Evolutionary conservation across 2,329 filamentous ascomycete genomes (phyloP).

Genomic region (Colletotrichum lini): DNA sequence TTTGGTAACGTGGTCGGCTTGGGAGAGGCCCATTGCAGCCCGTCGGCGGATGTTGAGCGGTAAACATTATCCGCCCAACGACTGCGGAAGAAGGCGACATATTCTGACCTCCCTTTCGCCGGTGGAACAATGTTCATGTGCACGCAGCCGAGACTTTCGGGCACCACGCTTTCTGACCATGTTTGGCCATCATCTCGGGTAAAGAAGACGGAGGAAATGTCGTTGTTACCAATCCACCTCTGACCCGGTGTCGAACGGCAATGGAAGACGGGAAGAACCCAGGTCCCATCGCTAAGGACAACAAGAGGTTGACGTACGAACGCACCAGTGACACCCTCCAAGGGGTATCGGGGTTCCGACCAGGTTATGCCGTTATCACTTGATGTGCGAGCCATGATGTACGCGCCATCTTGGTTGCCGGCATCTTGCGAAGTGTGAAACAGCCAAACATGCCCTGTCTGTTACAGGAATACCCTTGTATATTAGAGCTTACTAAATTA

Average conservation of each 20-base stretch:
- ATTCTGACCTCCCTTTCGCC: constrained; percentile 45
- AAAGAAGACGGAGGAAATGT: constrained; percentile 56
- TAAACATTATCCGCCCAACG: constrained; percentile 62
- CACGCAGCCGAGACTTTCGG: constrained; percentile 55
- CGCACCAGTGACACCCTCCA: constrained; percentile 52
- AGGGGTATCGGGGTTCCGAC: constrained; percentile 51
- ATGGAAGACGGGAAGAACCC: constrained; percentile 60
- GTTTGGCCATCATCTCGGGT: constrained; percentile 55
- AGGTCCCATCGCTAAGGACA: constrained; percentile 53
- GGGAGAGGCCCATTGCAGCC: constrained; percentile 56
- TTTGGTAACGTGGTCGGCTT: constrained; percentile 56
- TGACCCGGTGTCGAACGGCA: constrained; percentile 57
- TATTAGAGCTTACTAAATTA: too few relatives aligned
- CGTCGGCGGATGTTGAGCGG: constrained; percentile 55
- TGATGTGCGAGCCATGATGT: constrained; percentile 55
- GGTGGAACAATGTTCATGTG: constrained; percentile 60
- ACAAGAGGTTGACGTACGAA: constrained; percentile 60
- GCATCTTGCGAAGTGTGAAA: constrained; percentile 61
- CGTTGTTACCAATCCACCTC: constrained; percentile 61
- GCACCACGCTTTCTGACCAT: constrained; percentile 56
- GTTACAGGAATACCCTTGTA: too few relatives aligned
- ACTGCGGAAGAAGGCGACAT: constrained; percentile 58
- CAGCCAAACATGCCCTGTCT: constrained; percentile 59
- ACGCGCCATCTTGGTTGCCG: constrained; percentile 59
- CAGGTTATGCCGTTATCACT: constrained; percentile 54